Percentiles rank a stretch among this genome's conserved stretches.
Evolutionary conservation across 441 rosid species (phyloP).

Genomic region (Monsonia emarginata): DNA sequence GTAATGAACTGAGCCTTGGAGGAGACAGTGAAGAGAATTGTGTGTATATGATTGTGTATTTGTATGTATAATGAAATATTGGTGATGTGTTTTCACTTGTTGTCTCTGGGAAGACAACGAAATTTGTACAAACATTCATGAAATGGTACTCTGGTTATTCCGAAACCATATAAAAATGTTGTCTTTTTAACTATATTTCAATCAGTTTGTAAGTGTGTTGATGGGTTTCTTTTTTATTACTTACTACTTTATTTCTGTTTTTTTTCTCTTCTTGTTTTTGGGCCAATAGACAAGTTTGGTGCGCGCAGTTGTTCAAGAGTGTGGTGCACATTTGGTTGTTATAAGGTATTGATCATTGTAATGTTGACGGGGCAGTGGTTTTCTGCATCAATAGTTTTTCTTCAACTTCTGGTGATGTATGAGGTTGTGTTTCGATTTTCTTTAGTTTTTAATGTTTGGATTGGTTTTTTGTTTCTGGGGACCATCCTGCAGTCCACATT

Average conservation of each 20-base stretch:
- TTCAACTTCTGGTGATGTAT: not conserved
- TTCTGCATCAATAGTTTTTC: not conserved
- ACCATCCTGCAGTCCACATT: slow-evolving; percentile 49
- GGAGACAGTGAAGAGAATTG: not conserved
- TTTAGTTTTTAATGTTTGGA: not conserved
- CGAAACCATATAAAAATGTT: not conserved
- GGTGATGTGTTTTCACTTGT: not conserved
- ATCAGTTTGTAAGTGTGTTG: not conserved
- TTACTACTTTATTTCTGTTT: not conserved
- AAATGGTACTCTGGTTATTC: not conserved
- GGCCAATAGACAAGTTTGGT: slow-evolving; percentile 75
- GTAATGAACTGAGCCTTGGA: not conserved
- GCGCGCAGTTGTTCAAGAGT: slow-evolving; percentile 76
- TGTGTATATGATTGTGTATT: not conserved
- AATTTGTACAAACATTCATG: not conserved
- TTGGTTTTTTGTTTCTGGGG: slow-evolving; percentile 11
- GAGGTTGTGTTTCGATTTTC: not conserved
- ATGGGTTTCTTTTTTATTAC: not conserved
- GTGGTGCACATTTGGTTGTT: slow-evolving; percentile 59
- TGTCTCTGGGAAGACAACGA: not conserved
- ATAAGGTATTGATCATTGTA: slow-evolving; percentile 43
- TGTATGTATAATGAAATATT: not conserved
- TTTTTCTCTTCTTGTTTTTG: slow-evolving; percentile 7
- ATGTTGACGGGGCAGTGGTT: not conserved
- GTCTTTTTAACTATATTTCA: not conserved